phyloP scores from a whole-genome alignment of 1,284 basidiomycete genomes.

The Rhodotorula sp. region DNA sequence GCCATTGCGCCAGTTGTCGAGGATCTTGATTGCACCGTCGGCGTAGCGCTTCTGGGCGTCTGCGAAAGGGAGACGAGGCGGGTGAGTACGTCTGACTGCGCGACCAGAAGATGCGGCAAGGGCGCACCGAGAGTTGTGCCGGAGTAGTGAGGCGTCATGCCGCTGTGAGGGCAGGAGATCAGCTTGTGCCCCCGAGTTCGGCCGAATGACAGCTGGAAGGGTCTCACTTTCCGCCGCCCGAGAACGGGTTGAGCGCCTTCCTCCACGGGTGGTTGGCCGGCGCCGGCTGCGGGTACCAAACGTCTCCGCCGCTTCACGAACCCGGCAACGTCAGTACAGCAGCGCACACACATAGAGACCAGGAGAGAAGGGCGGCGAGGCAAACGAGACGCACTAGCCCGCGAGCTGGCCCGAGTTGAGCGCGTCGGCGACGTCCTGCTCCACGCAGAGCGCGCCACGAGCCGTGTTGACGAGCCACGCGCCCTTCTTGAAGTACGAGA shows the following conservation, averaged over 20 bases:
- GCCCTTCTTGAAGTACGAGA: conserved; percentile 85
- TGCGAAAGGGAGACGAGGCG: background rate
- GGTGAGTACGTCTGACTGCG: background rate
- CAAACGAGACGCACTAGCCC: conserved; percentile 56
- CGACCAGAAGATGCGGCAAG: background rate
- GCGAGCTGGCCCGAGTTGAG: conserved; percentile 66
- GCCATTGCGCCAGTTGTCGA: conserved; percentile 70
- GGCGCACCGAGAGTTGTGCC: conserved; percentile 18
- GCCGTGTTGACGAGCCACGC: conserved; percentile 57
- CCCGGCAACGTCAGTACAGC: no score
- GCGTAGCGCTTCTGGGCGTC: conserved; percentile 92
- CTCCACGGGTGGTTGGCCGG: conserved; percentile 85
- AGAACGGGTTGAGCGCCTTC: conserved; percentile 68
- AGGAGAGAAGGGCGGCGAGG: conserved; percentile 57
- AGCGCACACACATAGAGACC: background rate
- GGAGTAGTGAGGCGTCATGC: conserved; percentile 32
- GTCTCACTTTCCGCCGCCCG: conserved; percentile 57
- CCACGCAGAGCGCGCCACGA: conserved; percentile 87
- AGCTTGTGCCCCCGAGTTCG: no score
- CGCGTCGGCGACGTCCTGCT: conserved; percentile 74
- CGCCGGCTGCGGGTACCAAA: conserved; percentile 62
- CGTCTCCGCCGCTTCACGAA: conserved; percentile 46
- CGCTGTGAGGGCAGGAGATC: conserved; percentile 1
- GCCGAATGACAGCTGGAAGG: no score
- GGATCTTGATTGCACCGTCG: conserved; percentile 72